These are phyloP conservation scores for Pachysolen tannophilus DNA, from an alignment of 805 yeast species.

Conservation along the genomic window DNA sequence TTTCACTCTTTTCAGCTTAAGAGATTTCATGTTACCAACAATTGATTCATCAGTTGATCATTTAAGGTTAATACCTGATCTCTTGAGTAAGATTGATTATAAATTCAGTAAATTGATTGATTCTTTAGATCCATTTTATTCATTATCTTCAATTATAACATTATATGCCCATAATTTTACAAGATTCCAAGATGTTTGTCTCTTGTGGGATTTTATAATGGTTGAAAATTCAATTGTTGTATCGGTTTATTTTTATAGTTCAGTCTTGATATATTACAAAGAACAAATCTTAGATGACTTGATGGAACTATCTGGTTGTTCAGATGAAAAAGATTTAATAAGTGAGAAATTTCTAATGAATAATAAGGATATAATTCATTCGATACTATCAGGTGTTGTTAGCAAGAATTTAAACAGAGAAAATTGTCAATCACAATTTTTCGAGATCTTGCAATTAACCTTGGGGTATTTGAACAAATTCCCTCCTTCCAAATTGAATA, in stretches of 20 bases:
- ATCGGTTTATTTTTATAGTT: constrained; percentile 53
- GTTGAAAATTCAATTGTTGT: constrained; percentile 45
- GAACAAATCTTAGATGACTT: constrained; percentile 30
- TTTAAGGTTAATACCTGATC: constrained; percentile 54
- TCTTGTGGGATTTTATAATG: constrained; percentile 65
- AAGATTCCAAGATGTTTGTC: constrained; percentile 38
- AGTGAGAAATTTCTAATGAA: constrained; percentile 16
- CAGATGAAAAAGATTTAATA: constrained; percentile 16
- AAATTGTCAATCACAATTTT: constrained; percentile 16
- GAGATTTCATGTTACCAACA: constrained; percentile 81
- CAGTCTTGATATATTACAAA: constrained; percentile 41
- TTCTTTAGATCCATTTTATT: constrained; percentile 48
- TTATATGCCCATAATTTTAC: constrained; percentile 57
- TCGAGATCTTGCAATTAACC: constrained; percentile 18
- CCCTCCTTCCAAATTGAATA: constrained; percentile 7
- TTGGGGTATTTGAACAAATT: constrained; percentile 8
- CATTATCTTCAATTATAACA: constrained; percentile 72
- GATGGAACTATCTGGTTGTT: constrained; percentile 19
- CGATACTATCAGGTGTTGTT: constrained; percentile 19
- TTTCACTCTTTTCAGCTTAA: constrained; percentile 51
- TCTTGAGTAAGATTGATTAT: constrained; percentile 43
- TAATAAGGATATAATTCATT: constrained; percentile 20
- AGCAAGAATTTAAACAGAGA: constrained; percentile 16
- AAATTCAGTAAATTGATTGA: constrained; percentile 32
- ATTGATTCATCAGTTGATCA: constrained; percentile 62